Evolutionary conservation across 2,329 filamentous ascomycete genomes (phyloP), one percentile per base, ranked within the genome.

Genomic region (Aspergillus pseudotamarii): DNA sequence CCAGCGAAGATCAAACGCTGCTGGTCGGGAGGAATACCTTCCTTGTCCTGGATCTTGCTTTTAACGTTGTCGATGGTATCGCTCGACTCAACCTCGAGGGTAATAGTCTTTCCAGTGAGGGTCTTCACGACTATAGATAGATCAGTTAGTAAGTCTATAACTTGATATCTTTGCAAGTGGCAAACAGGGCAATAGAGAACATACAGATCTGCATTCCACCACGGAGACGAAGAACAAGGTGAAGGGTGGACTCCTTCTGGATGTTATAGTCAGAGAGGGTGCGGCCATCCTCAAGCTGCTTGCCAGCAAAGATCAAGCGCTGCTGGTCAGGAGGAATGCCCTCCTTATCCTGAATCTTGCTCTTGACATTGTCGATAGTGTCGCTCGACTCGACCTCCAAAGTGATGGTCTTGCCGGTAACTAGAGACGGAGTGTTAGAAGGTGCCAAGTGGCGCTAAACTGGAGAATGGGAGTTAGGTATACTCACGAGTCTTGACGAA

Each of bases 21-120:
- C 82, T 98, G 94, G 76, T 97, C 94, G 12, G 94, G 94, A 54
- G 94, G 94, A 61, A 97, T 97, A 30, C 94, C 94, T 81, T 97
- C 94, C 88, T 97, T 97, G 76, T 97, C 94, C 81, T 97, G 94
- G 50, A 97, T 97, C 87, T 97, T 97, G 57, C 86, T 89, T 88
- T 97, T 97, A 45, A 97, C 94, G 66, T 97, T 97, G 84, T 97
- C 93, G 80, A 96, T 96, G 46, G 93, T 96, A 73, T 96, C 93
- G 0, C 88, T 91, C 19, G 85, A 87, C 77, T 89, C 87, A 9
- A 89, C 87, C 78, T 89, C 87, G 8, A 89, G 79, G 34, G 87
- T 89, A 77, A 89, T 89, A 66, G 87, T 89, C 82, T 89, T 87
- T 67, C 85, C 85, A 53, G 85, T 87, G 38, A 87, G 74, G 21